Evolutionary conservation across 1,284 basidiomycete species (phyloP).

Genomic region (Ustilago shanxiensis): DNA sequence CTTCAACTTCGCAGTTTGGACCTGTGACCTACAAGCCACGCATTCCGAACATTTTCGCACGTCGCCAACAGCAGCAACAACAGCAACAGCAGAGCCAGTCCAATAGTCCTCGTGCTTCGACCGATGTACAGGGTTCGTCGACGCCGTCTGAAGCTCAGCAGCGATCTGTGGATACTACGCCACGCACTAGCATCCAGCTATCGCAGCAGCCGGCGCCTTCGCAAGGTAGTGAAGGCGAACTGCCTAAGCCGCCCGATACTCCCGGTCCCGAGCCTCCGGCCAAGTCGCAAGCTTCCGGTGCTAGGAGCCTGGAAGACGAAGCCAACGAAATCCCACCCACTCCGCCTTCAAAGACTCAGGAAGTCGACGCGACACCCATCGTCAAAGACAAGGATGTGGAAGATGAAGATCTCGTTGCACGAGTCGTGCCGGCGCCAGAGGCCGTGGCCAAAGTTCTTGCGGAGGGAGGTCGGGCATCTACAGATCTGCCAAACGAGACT

Average conservation of each 20-base stretch:
- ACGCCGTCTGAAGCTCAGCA: slow-evolving; percentile 18
- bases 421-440: slow-evolving; percentile 33
- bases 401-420: slow-evolving; percentile 40
- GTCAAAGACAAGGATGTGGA: slow-evolving; percentile 27
- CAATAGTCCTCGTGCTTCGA: slow-evolving; percentile 34
- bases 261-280: slow-evolving; percentile 6
- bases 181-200: slow-evolving; percentile 38
- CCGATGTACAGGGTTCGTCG: slow-evolving; percentile 19
- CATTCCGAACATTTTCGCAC: slow-evolving; percentile 50
- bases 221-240: background rate
- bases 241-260: background rate
- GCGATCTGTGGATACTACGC: slow-evolving; percentile 29
- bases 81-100: slow-evolving; percentile 33
- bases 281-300: slow-evolving; percentile 10
- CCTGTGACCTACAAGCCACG: slow-evolving; percentile 48
- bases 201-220: slow-evolving; percentile 5
- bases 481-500: slow-evolving; percentile 4
- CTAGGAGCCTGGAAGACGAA: slow-evolving; percentile 39
- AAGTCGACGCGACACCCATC: background rate
- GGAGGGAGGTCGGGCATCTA: slow-evolving; percentile 8
- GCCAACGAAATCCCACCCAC: slow-evolving; percentile 30
- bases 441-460: slow-evolving; percentile 22
- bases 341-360: slow-evolving; percentile 33
- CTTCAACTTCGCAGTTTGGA: slow-evolving; percentile 31
- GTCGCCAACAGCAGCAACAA: slow-evolving; percentile 44